Base-by-base conservation (phyloP, 139 green algal genomes). In the Chlamydomonas sp. region DNA sequence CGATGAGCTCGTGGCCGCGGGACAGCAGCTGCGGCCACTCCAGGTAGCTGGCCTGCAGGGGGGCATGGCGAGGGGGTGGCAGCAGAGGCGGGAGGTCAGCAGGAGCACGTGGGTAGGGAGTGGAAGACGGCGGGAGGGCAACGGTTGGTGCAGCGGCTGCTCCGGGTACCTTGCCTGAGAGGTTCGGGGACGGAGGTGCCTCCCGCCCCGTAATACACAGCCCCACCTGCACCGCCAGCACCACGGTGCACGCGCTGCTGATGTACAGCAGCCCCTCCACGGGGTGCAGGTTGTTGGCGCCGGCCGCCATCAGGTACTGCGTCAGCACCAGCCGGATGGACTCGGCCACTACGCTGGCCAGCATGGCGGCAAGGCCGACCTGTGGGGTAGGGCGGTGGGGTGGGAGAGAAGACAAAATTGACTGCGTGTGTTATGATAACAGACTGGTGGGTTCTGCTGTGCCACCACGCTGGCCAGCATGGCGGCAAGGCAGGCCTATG, bases 181-280 rank as follows among this genome's bases (percentile, higher is more conserved):
- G 15, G 69, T 57, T 5, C 17, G 66, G 17, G 14, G 1, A 0
- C 15, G 20, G 9, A 73, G 14, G 3, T 18, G 9, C 5, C 67
- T 20, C 72, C 20, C 72, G 60, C 9, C 72, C n/a, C 31, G 4
- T 20, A 78, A 3, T 3, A 18, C 20, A 3, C n/a, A 60, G 20
- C 72, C 85, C 84, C 67, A 90, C 85, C 85, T 85, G 94, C 20
- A 95, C 61, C 14, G 91, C 68, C 17, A 98, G 92, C 91, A 94
- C 97, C 63, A 95, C 86, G 16, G 89, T 91, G 87, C 95, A 97
- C 17, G 96, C 95, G 0, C 92, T 92, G 5, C 94, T 93, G 31
- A 97, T 91, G 76, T 98, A 97, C 93, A 97, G 94, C 57, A 97
- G 84, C 5, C 95, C 95, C 89, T 98, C 95, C 73, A 98, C 92